These are phyloP conservation scores for Epichloe coenophiala DNA, from an alignment of 2,329 filamentous ascomycete genomes.

Conservation along the genomic window DNA sequence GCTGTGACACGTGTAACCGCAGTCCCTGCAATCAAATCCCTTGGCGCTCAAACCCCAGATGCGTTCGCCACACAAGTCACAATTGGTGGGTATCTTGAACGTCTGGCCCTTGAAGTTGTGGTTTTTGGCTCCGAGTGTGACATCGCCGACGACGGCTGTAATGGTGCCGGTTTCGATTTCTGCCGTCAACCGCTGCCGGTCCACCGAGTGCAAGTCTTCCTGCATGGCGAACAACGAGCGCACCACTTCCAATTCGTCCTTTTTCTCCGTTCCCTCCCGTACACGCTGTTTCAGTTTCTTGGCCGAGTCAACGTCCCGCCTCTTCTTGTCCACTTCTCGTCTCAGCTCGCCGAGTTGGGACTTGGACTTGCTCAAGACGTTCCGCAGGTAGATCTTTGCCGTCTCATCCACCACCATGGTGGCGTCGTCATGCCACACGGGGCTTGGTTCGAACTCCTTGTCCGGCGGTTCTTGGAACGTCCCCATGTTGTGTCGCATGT, in stretches of 20 bases:
- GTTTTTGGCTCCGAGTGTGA: slow-evolving; percentile 83
- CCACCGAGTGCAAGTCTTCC: slow-evolving; percentile 71
- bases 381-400: slow-evolving; percentile 82
- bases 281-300: slow-evolving; percentile 64
- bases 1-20: slow-evolving; percentile 94
- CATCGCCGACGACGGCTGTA: slow-evolving; percentile 78
- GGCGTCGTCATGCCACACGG: slow-evolving; percentile 92
- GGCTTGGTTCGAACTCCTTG: slow-evolving; percentile 82
- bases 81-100: slow-evolving; percentile 98
- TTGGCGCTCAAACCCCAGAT: slow-evolving; percentile 97
- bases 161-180: slow-evolving; percentile 92
- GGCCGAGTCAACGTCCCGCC: slow-evolving; percentile 67
- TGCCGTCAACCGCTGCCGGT: slow-evolving; percentile 71
- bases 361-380: slow-evolving; percentile 85
- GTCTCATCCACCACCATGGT: slow-evolving; percentile 74
- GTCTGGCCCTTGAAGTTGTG: slow-evolving; percentile 99
- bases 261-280: slow-evolving; percentile 73
- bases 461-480: slow-evolving; percentile 73
- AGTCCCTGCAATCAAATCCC: slow-evolving; percentile 90
- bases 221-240: slow-evolving; percentile 72
- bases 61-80: slow-evolving; percentile 87
- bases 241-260: slow-evolving; percentile 78
- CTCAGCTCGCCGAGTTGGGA: slow-evolving; percentile 65
- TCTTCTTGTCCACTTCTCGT: slow-evolving; percentile 73
- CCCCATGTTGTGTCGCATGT: slow-evolving; percentile 78